Evolutionary conservation across 805 yeast species (phyloP).

Genomic region (Lachancea sp.): DNA sequence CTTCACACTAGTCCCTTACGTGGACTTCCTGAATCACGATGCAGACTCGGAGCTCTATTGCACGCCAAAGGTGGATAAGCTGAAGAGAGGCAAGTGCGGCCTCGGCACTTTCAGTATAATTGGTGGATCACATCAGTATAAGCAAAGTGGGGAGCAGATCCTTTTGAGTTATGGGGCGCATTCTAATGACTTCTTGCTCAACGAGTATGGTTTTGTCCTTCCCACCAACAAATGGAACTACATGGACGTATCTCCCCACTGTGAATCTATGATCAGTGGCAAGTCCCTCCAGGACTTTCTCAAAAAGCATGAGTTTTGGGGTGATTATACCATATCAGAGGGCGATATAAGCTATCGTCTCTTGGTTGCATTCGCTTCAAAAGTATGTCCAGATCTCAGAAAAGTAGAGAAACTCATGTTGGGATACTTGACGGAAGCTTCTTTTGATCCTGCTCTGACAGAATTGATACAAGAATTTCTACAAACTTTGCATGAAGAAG

Average conservation of each 20-base stretch:
- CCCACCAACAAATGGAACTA: constrained; percentile 58
- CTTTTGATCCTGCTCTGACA: constrained; percentile 15
- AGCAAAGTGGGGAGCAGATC: constrained; percentile 45
- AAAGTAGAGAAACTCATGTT: constrained; percentile 23
- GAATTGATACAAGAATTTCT: constrained; percentile 5
- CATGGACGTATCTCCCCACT: constrained; percentile 50
- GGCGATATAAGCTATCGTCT: constrained; percentile 63
- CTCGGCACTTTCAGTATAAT: constrained; percentile 27
- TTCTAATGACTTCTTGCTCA: constrained; percentile 69
- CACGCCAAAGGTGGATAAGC: constrained; percentile 38
- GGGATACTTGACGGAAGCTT: constrained; percentile 28
- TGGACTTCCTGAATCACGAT: constrained; percentile 80
- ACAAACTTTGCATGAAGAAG: background rate
- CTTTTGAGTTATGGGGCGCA: constrained; percentile 83
- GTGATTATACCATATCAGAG: constrained; percentile 60
- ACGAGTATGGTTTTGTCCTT: constrained; percentile 81
- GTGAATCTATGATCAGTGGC: constrained; percentile 34
- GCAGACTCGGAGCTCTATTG: constrained; percentile 44
- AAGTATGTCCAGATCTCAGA: constrained; percentile 23
- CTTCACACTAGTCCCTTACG: constrained; percentile 86
- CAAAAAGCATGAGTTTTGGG: constrained; percentile 50
- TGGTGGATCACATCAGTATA: constrained; percentile 20
- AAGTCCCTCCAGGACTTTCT: constrained; percentile 41
- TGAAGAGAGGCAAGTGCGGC: constrained; percentile 43
- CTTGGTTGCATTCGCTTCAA: constrained; percentile 63